These are phyloP conservation scores for Pseudoscleropodium purum DNA, from an alignment of 225 moss, liverwort and hornwort genomes.

Conservation along the genomic window DNA sequence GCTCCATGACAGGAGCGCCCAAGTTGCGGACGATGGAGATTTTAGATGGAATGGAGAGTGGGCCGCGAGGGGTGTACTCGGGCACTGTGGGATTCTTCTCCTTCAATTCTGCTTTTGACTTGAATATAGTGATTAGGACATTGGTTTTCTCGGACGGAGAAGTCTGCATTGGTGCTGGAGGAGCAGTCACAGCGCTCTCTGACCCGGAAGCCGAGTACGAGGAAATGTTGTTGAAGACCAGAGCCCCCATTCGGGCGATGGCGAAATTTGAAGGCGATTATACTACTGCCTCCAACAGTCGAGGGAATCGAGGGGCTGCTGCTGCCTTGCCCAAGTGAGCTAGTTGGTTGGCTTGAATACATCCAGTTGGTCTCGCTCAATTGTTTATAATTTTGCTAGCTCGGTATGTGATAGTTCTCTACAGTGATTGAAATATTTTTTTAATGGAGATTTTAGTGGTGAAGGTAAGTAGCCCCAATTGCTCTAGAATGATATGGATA, in stretches of 20 bases:
- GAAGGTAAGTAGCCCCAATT: not conserved
- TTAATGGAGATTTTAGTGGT: not conserved
- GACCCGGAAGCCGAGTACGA: conserved; percentile 91
- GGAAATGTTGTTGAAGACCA: conserved; percentile 96
- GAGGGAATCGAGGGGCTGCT: conserved; percentile 34
- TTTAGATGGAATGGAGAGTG: conserved; percentile 76
- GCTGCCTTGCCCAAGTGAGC: conserved; percentile 43
- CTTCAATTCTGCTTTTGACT: conserved; percentile 87
- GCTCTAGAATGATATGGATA: too few relatives aligned
- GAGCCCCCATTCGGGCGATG: conserved; percentile 86
- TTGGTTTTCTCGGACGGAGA: conserved; percentile 74
- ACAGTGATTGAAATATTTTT: not conserved
- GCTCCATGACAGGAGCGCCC: conserved; percentile 98
- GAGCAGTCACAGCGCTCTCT: conserved; percentile 92
- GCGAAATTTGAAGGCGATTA: conserved; percentile 63
- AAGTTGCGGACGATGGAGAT: conserved; percentile 98
- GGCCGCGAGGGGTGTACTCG: conserved; percentile 86
- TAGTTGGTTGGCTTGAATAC: conserved; percentile 15
- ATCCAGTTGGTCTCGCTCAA: not conserved
- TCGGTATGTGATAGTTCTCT: not conserved
- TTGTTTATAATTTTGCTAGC: not conserved
- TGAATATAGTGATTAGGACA: conserved; percentile 97
- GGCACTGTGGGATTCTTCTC: conserved; percentile 87
- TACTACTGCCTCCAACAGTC: conserved; percentile 30
- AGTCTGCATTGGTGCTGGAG: conserved; percentile 85